Evolutionary conservation across 2,329 filamentous ascomycete genomes (phyloP).

Genomic region (Berkeleyomyces basicola): DNA sequence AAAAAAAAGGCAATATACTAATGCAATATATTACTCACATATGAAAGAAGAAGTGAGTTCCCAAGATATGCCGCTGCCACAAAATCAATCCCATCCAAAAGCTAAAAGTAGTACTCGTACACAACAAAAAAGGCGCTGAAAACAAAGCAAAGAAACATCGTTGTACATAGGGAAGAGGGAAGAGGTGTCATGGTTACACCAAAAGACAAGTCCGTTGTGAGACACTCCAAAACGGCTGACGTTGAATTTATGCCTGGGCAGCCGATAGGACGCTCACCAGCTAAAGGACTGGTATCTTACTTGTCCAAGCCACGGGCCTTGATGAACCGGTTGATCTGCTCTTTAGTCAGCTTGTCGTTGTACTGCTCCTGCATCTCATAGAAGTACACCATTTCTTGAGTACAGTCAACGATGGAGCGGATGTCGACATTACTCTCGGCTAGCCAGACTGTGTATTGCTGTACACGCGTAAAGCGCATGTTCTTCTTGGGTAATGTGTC

Average conservation of each 20-base stretch:
- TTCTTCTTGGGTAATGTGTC: constrained; percentile 6
- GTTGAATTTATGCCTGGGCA: not conserved
- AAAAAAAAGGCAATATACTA: constrained; percentile 3
- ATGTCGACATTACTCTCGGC: constrained; percentile 77
- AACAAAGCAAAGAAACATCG: not conserved
- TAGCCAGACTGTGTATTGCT: constrained; percentile 56
- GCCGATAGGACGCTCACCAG: not conserved
- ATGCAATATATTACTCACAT: not conserved
- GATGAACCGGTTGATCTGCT: constrained; percentile 42
- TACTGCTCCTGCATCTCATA: constrained; percentile 56
- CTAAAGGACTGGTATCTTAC: constrained; percentile 17
- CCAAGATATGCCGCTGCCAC: not conserved
- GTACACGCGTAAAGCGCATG: constrained; percentile 30
- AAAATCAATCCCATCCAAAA: not conserved
- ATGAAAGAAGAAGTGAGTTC: not conserved
- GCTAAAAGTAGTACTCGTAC: not conserved
- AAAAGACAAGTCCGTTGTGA: not conserved
- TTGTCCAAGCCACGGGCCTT: constrained; percentile 41
- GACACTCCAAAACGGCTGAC: too few species aligned
- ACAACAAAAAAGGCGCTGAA: not conserved
- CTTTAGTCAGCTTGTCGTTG: constrained; percentile 40
- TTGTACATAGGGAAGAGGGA: not conserved
- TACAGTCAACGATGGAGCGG: constrained; percentile 70
- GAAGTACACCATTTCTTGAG: constrained; percentile 78
- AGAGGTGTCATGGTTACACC: not conserved